Conservation (phyloP, 75 land plant genomes). For the Gnetum montanum region DNA sequence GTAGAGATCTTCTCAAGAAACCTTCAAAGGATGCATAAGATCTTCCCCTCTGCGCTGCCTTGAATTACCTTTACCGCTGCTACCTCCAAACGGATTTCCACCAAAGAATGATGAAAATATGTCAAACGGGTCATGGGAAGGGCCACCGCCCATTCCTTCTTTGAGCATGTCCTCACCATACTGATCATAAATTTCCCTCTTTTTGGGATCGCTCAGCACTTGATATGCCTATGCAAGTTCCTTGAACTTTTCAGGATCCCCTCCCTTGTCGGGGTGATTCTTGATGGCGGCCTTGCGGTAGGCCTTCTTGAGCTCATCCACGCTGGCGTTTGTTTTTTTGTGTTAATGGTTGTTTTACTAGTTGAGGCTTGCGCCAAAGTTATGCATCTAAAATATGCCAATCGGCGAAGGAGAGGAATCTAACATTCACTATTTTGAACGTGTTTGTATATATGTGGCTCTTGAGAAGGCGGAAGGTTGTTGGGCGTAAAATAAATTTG, state of each 20-base stretch:
- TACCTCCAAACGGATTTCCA: slow-evolving; percentile 19
- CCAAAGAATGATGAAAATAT: slow-evolving; percentile 66
- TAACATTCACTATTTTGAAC: no score
- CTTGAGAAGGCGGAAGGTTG: no score
- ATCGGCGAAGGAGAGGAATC: no score
- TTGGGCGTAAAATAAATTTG: no score
- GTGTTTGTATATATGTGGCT: no score
- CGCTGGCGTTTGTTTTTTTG: slow-evolving; percentile 11
- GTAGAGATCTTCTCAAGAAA: slow-evolving; percentile 80
- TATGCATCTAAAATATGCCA: no score
- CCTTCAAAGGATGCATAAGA: slow-evolving; percentile 80
- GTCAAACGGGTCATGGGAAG: slow-evolving; percentile 55
- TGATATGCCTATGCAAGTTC: slow-evolving; percentile 69
- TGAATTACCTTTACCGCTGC: slow-evolving; percentile 20
- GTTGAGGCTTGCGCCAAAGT: no score
- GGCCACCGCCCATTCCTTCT: slow-evolving; percentile 64
- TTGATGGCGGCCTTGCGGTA: slow-evolving; percentile 69
- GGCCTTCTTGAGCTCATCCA: slow-evolving; percentile 58
- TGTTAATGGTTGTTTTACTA: no score
- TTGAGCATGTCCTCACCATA: slow-evolving; percentile 79
- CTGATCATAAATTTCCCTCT: slow-evolving; percentile 64
- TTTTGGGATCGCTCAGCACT: slow-evolving; percentile 59
- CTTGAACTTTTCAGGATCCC: slow-evolving; percentile 44
- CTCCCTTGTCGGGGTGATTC: slow-evolving; percentile 73
- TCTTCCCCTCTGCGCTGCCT: slow-evolving; percentile 67